Evolutionary conservation across 495 filamentous ascomycete species (phyloP).

Genomic region (Aspergillus conjunctus): DNA sequence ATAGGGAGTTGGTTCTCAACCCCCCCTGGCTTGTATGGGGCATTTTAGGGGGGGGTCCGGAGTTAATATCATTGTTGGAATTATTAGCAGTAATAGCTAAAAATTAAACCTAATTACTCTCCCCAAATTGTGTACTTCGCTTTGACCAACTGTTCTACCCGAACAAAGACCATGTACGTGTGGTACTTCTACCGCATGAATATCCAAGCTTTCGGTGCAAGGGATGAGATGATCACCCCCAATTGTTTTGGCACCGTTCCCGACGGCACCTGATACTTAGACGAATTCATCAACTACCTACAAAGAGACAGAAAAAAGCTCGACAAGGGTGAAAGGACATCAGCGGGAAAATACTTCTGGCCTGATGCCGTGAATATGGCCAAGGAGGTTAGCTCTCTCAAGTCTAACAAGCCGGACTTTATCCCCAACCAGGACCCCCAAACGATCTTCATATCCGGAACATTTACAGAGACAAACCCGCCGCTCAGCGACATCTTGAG

Average conservation of each 20-base stretch:
- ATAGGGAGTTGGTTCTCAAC: no score
- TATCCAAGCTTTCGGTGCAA: slow-evolving; percentile 1
- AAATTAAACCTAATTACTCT: no score
- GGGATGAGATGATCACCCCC: slow-evolving; percentile 1
- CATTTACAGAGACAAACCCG: neutral
- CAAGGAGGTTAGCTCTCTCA: neutral
- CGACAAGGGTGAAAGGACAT: neutral
- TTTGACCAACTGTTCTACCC: neutral
- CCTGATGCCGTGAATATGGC: neutral
- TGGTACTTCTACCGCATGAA: slow-evolving; percentile 10
- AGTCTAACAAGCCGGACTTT: neutral
- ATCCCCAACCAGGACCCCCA: slow-evolving; percentile 2
- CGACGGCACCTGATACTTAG: slow-evolving; percentile 8
- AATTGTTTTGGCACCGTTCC: slow-evolving; percentile 8
- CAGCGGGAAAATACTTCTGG: slow-evolving; percentile 7
- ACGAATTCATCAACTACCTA: slow-evolving; percentile 4
- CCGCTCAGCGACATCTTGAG: slow-evolving; percentile 1
- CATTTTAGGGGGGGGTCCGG: no score
- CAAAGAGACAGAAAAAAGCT: neutral
- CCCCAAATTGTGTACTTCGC: neutral
- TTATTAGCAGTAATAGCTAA: no score
- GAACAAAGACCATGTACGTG: slow-evolving; percentile 1
- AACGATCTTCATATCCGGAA: neutral
- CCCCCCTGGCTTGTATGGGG: no score
- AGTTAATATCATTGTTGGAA: no score